phyloP scores from a whole-genome alignment of 2,329 filamentous ascomycete genomes.

The Volutella citrinella region DNA sequence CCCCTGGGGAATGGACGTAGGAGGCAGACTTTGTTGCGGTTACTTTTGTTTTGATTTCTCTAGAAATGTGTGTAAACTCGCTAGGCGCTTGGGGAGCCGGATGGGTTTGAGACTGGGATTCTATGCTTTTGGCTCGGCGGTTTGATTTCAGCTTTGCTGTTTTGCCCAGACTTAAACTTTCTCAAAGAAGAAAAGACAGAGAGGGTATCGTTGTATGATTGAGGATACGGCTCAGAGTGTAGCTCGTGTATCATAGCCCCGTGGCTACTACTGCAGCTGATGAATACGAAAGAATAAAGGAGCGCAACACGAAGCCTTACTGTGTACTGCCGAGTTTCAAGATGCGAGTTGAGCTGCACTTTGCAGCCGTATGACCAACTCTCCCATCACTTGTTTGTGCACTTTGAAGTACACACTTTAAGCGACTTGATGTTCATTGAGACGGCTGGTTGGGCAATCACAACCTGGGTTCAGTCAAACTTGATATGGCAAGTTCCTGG shows the following conservation, averaged over 20 bases:
- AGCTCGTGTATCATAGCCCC: constrained; percentile 16
- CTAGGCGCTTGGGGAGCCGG: constrained; percentile 19
- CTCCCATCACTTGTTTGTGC: too few relatives aligned
- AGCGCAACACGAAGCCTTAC: constrained; percentile 15
- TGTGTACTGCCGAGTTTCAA: too few relatives aligned
- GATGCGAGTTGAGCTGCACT: too few relatives aligned
- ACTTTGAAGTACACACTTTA: too few relatives aligned
- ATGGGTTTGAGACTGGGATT: constrained; percentile 9
- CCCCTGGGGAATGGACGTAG: constrained; percentile 13
- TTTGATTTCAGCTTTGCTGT: constrained; percentile 4
- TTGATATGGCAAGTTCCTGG: too few relatives aligned
- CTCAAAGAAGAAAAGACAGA: constrained; percentile 8
- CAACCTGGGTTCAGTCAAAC: too few relatives aligned
- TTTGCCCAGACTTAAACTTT: constrained; percentile 7
- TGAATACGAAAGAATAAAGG: constrained; percentile 12
- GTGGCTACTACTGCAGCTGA: constrained; percentile 3
- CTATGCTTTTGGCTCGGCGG: constrained; percentile 1
- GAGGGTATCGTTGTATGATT: constrained; percentile 2
- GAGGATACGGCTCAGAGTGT: constrained; percentile 1
- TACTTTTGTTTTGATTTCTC: constrained; percentile 14
- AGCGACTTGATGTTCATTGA: too few relatives aligned
- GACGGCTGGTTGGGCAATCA: too few relatives aligned
- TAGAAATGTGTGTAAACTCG: constrained; percentile 20
- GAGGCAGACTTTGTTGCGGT: constrained; percentile 9
- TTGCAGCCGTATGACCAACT: too few relatives aligned